Evolutionary conservation across 176 grass and related monocot species (phyloP).

Genomic region (Tillandsia fasciculata): DNA sequence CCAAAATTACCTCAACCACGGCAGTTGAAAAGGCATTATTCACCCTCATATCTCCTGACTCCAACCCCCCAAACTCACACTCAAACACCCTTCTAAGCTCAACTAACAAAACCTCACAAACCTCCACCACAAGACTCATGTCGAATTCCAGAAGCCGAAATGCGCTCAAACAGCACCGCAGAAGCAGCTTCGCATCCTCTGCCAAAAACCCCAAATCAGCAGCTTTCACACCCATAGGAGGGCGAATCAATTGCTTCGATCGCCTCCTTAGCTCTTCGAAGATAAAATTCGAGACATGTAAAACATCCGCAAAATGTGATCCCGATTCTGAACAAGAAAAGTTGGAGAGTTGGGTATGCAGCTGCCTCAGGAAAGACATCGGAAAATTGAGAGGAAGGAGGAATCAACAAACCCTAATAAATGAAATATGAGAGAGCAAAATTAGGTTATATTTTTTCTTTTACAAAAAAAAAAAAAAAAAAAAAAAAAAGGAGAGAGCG

Average conservation of each 20-base stretch:
- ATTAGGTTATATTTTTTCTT: too few relatives aligned
- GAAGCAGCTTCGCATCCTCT: background rate
- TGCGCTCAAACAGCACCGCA: conserved; percentile 4
- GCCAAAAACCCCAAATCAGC: background rate
- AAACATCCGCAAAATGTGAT: background rate
- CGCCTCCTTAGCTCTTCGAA: conserved; percentile 2
- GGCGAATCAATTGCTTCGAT: conserved; percentile 2
- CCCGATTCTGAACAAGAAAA: background rate
- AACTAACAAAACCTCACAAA: conserved; percentile 1
- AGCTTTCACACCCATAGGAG: background rate
- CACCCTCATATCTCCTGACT: background rate
- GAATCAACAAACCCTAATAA: background rate
- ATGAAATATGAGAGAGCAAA: too few relatives aligned
- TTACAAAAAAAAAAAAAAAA: too few relatives aligned
- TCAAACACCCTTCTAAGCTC: background rate
- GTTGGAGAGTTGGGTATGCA: background rate
- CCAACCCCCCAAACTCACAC: background rate
- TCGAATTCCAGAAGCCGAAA: conserved; percentile 5
- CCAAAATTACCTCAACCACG: background rate
- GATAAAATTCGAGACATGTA: background rate
- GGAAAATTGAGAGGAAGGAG: background rate
- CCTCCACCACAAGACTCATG: conserved; percentile 11
- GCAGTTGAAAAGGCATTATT: background rate
- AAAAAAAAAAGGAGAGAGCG: too few relatives aligned
- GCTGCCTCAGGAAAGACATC: background rate